Evolutionary conservation across 805 yeast species (phyloP).

Genomic region (Candida manassasensis): DNA sequence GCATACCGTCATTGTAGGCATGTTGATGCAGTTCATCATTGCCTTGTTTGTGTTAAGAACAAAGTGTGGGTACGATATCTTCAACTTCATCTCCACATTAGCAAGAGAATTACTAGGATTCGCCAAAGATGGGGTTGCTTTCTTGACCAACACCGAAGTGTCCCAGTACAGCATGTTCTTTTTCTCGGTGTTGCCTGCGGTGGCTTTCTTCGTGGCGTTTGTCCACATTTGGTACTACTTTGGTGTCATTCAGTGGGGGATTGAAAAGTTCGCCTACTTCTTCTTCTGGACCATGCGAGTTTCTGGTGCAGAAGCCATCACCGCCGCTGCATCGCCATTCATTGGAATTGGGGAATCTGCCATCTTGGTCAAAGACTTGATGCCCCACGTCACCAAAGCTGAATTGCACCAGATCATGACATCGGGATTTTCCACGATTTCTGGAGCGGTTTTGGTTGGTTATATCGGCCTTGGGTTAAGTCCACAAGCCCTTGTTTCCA

Average conservation of each 20-base stretch:
- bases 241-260: conserved; percentile 57
- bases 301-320: conserved; percentile 62
- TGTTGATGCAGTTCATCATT: conserved; percentile 54
- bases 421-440: conserved; percentile 60
- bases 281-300: conserved; percentile 58
- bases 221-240: conserved; percentile 57
- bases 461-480: conserved; percentile 60
- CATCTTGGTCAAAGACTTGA: conserved; percentile 52
- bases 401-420: conserved; percentile 61
- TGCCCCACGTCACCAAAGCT: conserved; percentile 55
- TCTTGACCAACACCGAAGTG: conserved; percentile 41
- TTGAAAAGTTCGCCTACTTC: conserved; percentile 51
- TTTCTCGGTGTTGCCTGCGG: conserved; percentile 58
- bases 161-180: conserved; percentile 44
- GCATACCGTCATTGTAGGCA: conserved; percentile 57
- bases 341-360: conserved; percentile 66
- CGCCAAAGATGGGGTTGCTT: conserved; percentile 59
- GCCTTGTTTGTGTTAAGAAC: conserved; percentile 61
- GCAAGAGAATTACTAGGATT: conserved; percentile 54
- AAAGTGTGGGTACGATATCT: conserved; percentile 54
- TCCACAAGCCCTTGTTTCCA: conserved; percentile 58
- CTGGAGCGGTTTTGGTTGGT: conserved; percentile 60
- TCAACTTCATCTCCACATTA: conserved; percentile 54
- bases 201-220: conserved; percentile 58
- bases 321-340: conserved; percentile 64